Conservation (phyloP, 1,284 basidiomycete species). For the Marasmius tenuissimus region DNA sequence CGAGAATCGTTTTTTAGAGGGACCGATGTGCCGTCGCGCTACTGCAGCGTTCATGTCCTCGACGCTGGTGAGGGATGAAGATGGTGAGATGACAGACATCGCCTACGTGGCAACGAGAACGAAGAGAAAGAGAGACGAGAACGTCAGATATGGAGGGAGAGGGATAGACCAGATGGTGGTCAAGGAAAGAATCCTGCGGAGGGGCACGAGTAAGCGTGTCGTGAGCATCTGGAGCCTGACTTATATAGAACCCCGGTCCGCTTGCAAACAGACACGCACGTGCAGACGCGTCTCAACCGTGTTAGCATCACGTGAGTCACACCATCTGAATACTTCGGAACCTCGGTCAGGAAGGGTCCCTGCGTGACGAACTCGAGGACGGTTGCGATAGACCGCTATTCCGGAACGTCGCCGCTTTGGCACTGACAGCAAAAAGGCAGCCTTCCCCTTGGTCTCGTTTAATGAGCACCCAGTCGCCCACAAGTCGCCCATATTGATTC, state of each 20-base stretch:
- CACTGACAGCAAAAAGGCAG: too few species aligned
- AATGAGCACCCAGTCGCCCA: too few species aligned
- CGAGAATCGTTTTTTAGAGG: slow-evolving; percentile 61
- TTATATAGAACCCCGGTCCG: neutral
- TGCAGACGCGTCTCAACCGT: neutral
- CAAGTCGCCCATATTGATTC: too few species aligned
- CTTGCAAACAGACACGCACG: neutral
- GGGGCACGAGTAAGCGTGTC: neutral
- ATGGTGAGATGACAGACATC: slow-evolving; percentile 38
- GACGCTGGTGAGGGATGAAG: slow-evolving; percentile 45
- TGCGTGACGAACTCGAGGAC: too few species aligned
- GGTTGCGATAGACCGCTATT: too few species aligned
- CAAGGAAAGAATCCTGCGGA: neutral
- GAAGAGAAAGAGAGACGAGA: neutral
- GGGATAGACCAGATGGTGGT: neutral
- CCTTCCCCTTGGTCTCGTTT: too few species aligned
- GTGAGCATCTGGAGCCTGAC: neutral
- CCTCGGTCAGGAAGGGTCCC: too few species aligned
- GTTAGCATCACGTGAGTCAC: neutral
- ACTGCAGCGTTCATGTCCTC: slow-evolving; percentile 37
- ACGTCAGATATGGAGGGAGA: neutral
- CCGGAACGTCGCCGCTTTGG: too few species aligned
- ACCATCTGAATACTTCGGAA: too few species aligned
- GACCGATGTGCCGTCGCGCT: slow-evolving; percentile 11
- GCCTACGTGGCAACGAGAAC: neutral